These are phyloP conservation scores for Ganoderma sp. DNA, from an alignment of 1,284 basidiomycete genomes.

Conservation along the genomic window DNA sequence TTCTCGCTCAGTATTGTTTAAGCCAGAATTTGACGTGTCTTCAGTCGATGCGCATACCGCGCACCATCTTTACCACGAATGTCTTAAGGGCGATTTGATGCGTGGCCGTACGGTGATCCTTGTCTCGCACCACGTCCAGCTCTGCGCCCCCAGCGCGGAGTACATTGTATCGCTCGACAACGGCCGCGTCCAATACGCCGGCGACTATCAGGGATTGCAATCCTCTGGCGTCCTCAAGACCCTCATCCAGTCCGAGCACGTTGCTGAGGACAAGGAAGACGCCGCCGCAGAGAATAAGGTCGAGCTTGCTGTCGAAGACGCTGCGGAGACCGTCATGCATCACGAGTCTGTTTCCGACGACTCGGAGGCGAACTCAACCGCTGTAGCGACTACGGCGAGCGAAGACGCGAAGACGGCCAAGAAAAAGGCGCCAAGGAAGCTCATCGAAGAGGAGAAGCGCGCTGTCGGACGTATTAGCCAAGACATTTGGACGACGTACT, in stretches of 20 bases:
- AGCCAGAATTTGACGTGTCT: background rate
- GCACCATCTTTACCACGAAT: conserved; percentile 81
- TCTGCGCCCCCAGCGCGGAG: conserved; percentile 71
- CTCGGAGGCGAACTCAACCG: conserved; percentile 61
- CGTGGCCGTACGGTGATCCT: conserved; percentile 81
- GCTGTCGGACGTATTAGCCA: conserved; percentile 83
- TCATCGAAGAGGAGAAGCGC: conserved; percentile 90
- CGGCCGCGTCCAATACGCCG: conserved; percentile 80
- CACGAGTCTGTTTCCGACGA: conserved; percentile 35
- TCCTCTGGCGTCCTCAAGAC: conserved; percentile 67
- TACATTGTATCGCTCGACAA: conserved; percentile 88
- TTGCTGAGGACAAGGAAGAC: conserved; percentile 46
- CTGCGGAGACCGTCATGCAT: conserved; percentile 17
- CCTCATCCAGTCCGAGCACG: conserved; percentile 68
- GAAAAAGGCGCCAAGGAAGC: conserved; percentile 77
- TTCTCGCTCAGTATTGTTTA: background rate
- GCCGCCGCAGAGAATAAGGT: conserved; percentile 34
- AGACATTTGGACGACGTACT: conserved; percentile 84
- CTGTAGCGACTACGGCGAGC: conserved; percentile 42
- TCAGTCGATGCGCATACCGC: conserved; percentile 89
- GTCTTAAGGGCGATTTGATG: conserved; percentile 86
- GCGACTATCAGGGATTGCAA: conserved; percentile 71
- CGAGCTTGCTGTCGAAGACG: conserved; percentile 13
- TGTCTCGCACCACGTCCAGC: conserved; percentile 90
- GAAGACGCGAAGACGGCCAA: conserved; percentile 49